Conservation (phyloP, 140 eudicot species). For the Erigeron philadelphicus region DNA sequence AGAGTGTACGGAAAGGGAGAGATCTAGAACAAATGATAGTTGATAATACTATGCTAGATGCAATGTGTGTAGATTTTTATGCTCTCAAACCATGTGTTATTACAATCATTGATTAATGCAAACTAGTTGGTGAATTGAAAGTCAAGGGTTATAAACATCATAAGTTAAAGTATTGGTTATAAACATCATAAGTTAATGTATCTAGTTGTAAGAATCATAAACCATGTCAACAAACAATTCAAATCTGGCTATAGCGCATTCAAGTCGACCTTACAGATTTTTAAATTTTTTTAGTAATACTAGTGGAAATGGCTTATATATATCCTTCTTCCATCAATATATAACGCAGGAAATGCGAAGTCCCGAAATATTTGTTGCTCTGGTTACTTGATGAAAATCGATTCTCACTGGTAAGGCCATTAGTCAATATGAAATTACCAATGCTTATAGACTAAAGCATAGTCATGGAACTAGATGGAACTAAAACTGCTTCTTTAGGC, state of each 20-base stretch:
- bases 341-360: not conserved
- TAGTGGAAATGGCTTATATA: not conserved
- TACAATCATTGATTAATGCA: not conserved
- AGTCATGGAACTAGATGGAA: not conserved
- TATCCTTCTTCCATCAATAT: not conserved
- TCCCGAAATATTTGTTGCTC: not conserved
- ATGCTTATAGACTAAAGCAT: slow-evolving; percentile 1
- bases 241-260: not conserved
- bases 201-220: not conserved
- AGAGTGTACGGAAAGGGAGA: not conserved
- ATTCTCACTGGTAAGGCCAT: not conserved
- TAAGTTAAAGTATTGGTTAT: too few relatives aligned
- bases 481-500: not conserved
- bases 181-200: not conserved
- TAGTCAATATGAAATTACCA: not conserved
- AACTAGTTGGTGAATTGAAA: not conserved
- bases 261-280: not conserved
- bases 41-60: not conserved
- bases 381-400: not conserved
- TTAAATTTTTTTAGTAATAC: not conserved
- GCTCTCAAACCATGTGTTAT: not conserved
- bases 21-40: not conserved
- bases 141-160: not conserved
- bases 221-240: not conserved
- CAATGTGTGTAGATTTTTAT: not conserved